Evolutionary conservation across 148 eudicot species (phyloP).

Genomic region (Linanthus parryae): DNA sequence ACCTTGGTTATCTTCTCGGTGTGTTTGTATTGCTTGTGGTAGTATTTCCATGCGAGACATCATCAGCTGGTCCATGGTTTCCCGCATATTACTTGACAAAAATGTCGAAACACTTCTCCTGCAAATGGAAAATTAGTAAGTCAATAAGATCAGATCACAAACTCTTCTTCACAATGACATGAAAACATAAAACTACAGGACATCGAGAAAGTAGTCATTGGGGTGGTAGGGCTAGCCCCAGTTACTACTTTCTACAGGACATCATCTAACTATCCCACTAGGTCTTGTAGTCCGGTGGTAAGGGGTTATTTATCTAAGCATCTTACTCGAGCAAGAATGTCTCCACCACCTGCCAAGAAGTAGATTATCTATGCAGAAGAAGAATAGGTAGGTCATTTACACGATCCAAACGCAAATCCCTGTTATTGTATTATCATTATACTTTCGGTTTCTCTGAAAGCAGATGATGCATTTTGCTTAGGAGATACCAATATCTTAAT

Average conservation of each 20-base stretch:
- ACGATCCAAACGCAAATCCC: too few relatives aligned
- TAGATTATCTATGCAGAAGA: too few relatives aligned
- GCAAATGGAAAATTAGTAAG: slow-evolving; percentile 3
- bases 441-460: too few relatives aligned
- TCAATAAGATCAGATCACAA: neutral
- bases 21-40: slow-evolving; percentile 3
- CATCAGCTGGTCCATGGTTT: slow-evolving; percentile 60
- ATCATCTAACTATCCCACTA: neutral
- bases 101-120: slow-evolving; percentile 72
- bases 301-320: neutral
- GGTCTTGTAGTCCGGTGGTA: neutral
- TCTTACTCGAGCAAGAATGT: too few relatives aligned
- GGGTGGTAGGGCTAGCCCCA: too few relatives aligned
- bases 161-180: neutral
- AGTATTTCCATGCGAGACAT: slow-evolving; percentile 35
- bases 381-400: too few relatives aligned
- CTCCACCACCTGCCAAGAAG: too few relatives aligned
- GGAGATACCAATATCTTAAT: too few relatives aligned
- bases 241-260: too few relatives aligned
- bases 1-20: slow-evolving; percentile 16
- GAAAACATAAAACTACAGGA: neutral
- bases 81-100: slow-evolving; percentile 58
- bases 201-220: neutral
- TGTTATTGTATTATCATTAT: too few relatives aligned
- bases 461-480: too few relatives aligned